Conservation (phyloP, 805 yeast genomes). For the Phaffomyces antillensis region DNA sequence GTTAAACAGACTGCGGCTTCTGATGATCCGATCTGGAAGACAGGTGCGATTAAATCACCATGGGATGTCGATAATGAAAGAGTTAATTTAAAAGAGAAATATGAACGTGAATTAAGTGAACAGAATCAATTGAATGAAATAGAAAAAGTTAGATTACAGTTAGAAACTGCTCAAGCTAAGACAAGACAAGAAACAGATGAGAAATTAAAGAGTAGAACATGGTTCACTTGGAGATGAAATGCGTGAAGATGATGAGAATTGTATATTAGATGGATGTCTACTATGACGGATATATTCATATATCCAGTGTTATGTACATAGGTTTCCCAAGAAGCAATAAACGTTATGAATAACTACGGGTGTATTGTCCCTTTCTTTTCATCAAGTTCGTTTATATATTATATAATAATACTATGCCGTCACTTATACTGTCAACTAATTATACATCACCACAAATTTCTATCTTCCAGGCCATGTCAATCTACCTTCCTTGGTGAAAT, state of each 20-base stretch:
- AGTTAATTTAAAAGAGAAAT: conserved; percentile 36
- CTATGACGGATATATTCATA: not conserved
- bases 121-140: conserved; percentile 35
- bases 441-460: not conserved
- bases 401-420: no score
- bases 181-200: conserved; percentile 26
- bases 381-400: not conserved
- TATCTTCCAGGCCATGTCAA: conserved; percentile 23
- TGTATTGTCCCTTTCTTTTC: not conserved
- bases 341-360: not conserved
- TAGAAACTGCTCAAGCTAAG: conserved; percentile 26
- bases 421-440: no score
- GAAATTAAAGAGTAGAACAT: conserved; percentile 23
- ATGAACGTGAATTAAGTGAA: conserved; percentile 42
- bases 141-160: conserved; percentile 32
- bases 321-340: not conserved
- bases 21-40: conserved; percentile 76
- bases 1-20: conserved; percentile 58
- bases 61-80: conserved; percentile 41
- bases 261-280: not conserved
- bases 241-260: not conserved
- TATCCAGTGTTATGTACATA: not conserved
- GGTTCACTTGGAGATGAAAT: conserved; percentile 26
- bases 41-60: conserved; percentile 64
- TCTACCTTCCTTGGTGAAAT: conserved; percentile 22